Conservation (phyloP, 73 alveolate species). For the Tetrahymena thermophila region DNA sequence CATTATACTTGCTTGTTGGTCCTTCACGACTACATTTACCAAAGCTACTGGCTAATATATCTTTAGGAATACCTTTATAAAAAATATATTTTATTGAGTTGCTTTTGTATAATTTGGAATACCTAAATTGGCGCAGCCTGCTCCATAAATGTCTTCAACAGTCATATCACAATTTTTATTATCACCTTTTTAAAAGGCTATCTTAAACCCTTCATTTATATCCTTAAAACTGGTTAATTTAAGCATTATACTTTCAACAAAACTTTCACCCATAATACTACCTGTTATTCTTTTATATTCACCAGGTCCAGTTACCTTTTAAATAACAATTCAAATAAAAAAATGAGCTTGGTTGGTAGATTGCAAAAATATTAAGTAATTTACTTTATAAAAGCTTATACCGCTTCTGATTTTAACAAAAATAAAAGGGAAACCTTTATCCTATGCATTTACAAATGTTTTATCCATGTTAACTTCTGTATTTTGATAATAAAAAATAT, state of each 20-base stretch:
- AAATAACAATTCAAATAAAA: background rate
- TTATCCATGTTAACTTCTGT: background rate
- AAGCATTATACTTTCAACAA: background rate
- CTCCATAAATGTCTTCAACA: background rate
- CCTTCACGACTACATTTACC: constrained; percentile 2
- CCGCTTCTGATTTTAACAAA: background rate
- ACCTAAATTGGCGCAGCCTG: background rate
- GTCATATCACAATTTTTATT: background rate
- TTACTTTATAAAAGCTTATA: background rate
- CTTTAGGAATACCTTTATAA: background rate
- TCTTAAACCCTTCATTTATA: background rate
- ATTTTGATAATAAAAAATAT: background rate
- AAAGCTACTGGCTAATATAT: background rate
- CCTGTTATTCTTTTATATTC: background rate
- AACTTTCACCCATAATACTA: background rate
- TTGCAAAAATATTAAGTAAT: background rate
- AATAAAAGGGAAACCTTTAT: background rate
- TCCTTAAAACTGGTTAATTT: background rate
- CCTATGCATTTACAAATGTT: background rate
- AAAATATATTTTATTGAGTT: background rate
- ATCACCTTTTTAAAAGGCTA: background rate
- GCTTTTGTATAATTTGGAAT: background rate
- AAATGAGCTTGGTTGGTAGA: background rate
- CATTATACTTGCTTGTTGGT: background rate
- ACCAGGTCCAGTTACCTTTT: background rate